Evolutionary conservation across 2,329 filamentous ascomycete genomes (phyloP).

Genomic region (Herpomyces periplanetae): DNA sequence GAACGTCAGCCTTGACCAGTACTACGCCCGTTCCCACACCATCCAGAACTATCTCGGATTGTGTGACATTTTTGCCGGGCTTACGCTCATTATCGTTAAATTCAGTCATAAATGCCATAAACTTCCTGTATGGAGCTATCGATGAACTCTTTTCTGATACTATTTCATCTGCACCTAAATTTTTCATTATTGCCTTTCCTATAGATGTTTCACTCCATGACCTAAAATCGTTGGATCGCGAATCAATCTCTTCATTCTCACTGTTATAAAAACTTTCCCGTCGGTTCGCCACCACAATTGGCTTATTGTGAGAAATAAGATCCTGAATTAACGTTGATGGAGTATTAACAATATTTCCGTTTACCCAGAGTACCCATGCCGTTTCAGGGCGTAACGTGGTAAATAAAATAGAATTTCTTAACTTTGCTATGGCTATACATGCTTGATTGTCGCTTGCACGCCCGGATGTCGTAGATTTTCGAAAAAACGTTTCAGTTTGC

Average conservation of each 20-base stretch:
- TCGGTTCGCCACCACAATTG: constrained; percentile 81
- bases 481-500: constrained; percentile 53
- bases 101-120: constrained; percentile 46
- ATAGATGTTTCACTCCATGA: constrained; percentile 59
- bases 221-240: constrained; percentile 82
- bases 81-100: constrained; percentile 13
- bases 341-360: constrained; percentile 63
- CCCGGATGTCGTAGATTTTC: too few relatives aligned
- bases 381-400: constrained; percentile 65
- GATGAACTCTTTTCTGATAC: constrained; percentile 70
- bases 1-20: constrained; percentile 79
- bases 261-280: constrained; percentile 37
- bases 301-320: constrained; percentile 44
- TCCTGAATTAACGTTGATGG: constrained; percentile 59
- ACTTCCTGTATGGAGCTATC: constrained; percentile 53
- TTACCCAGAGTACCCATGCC: constrained; percentile 88
- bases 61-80: too few relatives aligned
- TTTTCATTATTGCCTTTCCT: constrained; percentile 25
- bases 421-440: constrained; percentile 52
- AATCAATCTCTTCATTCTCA: constrained; percentile 27
- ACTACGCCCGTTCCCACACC: constrained; percentile 75
- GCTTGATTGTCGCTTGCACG: constrained; percentile 75
- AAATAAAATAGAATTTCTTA: constrained; percentile 72
- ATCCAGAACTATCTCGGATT: constrained; percentile 44
- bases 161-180: constrained; percentile 69